Evolutionary conservation across 371 early-diverging fungal species (phyloP).

Genomic region (Zopfochytrium polystomum): DNA sequence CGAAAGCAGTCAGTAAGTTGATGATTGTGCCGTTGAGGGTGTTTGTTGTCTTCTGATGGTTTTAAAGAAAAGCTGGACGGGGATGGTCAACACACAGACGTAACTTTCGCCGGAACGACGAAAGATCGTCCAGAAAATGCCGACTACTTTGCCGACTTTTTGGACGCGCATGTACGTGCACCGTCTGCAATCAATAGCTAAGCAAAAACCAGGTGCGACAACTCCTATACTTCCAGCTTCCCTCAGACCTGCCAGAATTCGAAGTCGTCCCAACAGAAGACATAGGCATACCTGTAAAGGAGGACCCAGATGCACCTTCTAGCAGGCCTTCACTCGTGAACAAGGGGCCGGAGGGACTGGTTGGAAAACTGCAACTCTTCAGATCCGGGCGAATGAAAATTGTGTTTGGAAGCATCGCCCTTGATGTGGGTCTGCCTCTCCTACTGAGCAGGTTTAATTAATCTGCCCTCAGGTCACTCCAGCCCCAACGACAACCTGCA

Average conservation of each 20-base stretch:
- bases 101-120: background rate
- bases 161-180: slow-evolving; percentile 1
- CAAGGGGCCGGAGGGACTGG: slow-evolving; percentile 7
- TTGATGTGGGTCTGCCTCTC: slow-evolving; percentile 14
- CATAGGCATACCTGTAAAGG: background rate
- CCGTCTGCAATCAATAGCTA: too few relatives aligned
- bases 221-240: slow-evolving; percentile 18
- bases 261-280: slow-evolving; percentile 2
- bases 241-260: slow-evolving; percentile 13
- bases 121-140: too few relatives aligned
- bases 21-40: background rate
- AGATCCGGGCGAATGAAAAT: slow-evolving; percentile 23
- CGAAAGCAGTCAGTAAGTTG: background rate
- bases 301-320: slow-evolving; percentile 1
- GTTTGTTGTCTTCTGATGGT: background rate
- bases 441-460: background rate
- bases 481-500: slow-evolving; percentile 5
- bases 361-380: slow-evolving; percentile 20
- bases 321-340: background rate
- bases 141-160: background rate
- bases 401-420: slow-evolving; percentile 13
- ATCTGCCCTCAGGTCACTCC: slow-evolving; percentile 13
- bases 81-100: background rate
- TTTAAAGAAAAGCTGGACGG: slow-evolving; percentile 1
- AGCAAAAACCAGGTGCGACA: slow-evolving; percentile 19